phyloP scores from a whole-genome alignment of 73 alveolate species.

The Paramecium bursaria region DNA sequence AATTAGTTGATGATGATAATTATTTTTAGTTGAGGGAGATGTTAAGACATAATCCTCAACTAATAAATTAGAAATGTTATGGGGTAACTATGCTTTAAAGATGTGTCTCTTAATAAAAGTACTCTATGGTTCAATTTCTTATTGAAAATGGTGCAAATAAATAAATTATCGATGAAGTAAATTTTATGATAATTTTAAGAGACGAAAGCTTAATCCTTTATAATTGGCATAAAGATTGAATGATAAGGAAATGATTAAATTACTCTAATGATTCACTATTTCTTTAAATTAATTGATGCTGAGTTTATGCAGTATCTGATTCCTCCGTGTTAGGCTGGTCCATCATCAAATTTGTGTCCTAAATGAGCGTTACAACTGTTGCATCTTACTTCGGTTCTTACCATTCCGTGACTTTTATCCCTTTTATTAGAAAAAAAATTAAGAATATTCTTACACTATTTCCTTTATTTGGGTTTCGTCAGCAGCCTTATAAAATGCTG shows the following conservation, averaged over 20 bases:
- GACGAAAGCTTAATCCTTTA: too few relatives aligned
- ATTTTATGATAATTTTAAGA: too few relatives aligned
- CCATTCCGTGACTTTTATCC: constrained; percentile 82
- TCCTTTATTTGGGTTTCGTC: constrained; percentile 51
- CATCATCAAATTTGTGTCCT: constrained; percentile 93
- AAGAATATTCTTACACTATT: constrained; percentile 26
- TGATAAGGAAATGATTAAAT: neutral
- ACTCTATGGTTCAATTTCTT: too few relatives aligned
- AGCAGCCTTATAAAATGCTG: constrained; percentile 78
- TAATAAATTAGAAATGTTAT: too few relatives aligned
- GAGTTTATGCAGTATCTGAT: constrained; percentile 87
- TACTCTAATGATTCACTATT: neutral
- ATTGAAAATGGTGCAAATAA: too few relatives aligned
- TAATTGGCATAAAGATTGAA: too few relatives aligned
- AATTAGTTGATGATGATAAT: too few relatives aligned
- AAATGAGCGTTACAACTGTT: constrained; percentile 81
- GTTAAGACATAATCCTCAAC: too few relatives aligned
- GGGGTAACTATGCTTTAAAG: too few relatives aligned
- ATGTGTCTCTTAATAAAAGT: too few relatives aligned
- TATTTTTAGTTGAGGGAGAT: too few relatives aligned
- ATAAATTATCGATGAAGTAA: too few relatives aligned
- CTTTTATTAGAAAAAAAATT: neutral
- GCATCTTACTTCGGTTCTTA: constrained; percentile 83
- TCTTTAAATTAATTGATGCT: constrained; percentile 76
- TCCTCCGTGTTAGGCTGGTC: constrained; percentile 81